Evolutionary conservation across 2,329 filamentous ascomycete genomes (phyloP).

Genomic region (Tympanopsis confertula): DNA sequence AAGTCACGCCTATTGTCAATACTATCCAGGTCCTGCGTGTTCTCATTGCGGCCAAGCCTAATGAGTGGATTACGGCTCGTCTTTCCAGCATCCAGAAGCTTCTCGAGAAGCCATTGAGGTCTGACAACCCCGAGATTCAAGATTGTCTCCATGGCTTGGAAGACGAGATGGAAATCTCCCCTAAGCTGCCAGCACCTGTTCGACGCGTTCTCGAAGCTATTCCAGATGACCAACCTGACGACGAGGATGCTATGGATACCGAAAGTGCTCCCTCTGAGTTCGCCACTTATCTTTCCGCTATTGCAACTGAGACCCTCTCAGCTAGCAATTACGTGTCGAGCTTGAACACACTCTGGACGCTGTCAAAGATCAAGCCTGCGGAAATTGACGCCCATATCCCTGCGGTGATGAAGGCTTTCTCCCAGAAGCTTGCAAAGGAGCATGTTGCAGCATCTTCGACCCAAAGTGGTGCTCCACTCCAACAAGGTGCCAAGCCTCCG

Average conservation of each 20-base stretch:
- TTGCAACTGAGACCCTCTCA: conserved; percentile 78
- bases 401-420: conserved; percentile 84
- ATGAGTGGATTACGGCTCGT: conserved; percentile 81
- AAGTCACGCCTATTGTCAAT: conserved; percentile 81
- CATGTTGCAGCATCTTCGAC: conserved; percentile 64
- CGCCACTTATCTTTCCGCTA: conserved; percentile 69
- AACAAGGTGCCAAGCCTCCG: conserved; percentile 31
- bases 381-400: conserved; percentile 83
- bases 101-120: conserved; percentile 77
- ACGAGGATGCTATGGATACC: conserved; percentile 70
- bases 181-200: conserved; percentile 63
- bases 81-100: conserved; percentile 73
- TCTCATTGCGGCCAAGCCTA: conserved; percentile 73
- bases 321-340: conserved; percentile 73
- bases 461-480: conserved; percentile 20
- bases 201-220: conserved; percentile 79
- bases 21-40: conserved; percentile 85
- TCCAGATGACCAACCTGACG: conserved; percentile 66
- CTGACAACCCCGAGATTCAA: conserved; percentile 83
- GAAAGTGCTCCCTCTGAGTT: conserved; percentile 80
- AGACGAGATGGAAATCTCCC: conserved; percentile 56
- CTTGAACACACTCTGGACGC: conserved; percentile 85
- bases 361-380: conserved; percentile 72
- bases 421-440: conserved; percentile 82
- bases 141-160: conserved; percentile 75